These are phyloP conservation scores for Beauveria sp. DNA, from an alignment of 2,329 filamentous ascomycete species.

Conservation along the genomic window DNA sequence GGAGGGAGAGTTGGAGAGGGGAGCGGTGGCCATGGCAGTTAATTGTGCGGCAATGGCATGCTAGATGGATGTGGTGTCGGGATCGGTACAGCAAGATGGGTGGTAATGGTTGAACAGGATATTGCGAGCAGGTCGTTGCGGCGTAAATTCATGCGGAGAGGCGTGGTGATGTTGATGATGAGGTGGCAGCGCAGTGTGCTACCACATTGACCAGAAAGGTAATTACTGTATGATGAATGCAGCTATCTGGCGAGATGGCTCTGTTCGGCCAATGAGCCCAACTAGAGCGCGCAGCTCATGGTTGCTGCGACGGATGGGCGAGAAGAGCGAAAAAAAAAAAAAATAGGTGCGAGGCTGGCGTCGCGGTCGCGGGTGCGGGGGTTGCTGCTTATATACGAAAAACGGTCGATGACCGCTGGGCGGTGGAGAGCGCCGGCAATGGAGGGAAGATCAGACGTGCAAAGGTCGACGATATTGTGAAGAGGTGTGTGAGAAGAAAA, in stretches of 20 bases:
- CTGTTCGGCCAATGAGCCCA: conserved; percentile 1
- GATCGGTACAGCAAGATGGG: not conserved
- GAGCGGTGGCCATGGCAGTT: conserved; percentile 43
- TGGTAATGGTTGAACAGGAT: not conserved
- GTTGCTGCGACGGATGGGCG: not conserved
- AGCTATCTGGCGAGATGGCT: not conserved
- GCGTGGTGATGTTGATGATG: not conserved
- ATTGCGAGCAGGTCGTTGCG: not conserved
- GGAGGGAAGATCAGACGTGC: not conserved
- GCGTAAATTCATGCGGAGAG: not conserved
- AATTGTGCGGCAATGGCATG: conserved; percentile 30
- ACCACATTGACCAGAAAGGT: not conserved
- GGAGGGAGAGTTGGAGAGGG: conserved; percentile 32
- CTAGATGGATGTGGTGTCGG: not conserved
- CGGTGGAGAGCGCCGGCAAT: not conserved
- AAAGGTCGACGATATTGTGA: not conserved
- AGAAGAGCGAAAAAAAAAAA: not conserved
- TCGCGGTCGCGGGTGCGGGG: conserved; percentile 13
- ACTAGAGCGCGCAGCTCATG: not conserved
- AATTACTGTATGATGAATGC: not conserved
- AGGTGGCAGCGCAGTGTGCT: not conserved
- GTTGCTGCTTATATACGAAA: conserved; percentile 8
- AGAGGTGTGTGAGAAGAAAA: not conserved
- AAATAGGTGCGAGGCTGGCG: not conserved
- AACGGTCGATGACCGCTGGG: not conserved